Base-by-base conservation (phyloP, 2,329 filamentous ascomycete species). In the Aspergillus floridensis region DNA sequence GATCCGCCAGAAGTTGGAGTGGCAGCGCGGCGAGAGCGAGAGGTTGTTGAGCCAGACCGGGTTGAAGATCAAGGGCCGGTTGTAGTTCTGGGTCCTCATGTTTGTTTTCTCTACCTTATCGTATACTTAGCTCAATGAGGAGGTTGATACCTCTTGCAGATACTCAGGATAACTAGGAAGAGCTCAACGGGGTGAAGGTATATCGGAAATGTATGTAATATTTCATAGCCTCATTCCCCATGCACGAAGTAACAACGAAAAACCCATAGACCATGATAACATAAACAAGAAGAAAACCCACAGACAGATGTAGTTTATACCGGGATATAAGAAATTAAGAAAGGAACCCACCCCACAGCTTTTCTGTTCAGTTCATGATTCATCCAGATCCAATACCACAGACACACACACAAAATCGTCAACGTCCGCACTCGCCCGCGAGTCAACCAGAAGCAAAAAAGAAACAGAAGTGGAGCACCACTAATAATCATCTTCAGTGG, bases 1-100 rank as follows among this genome's bases (percentile, higher is more conserved):
- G 63, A 61, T 77, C 53, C 57, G 72, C 67, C 63, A 76, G 66
- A 69, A 80, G 78, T 65, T 80, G 65, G 67, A 75, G 38, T 76
- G 75, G 75, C 78, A 80, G 69, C 72, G 65, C 29, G 66, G 71
- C 32, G 72, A 77, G 66, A 68, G 71, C 4, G 71, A 77, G 63
- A 69, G 71, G 31, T 59, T 79, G 65, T 61, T 79, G 63, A 65
- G 60, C 61, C 71, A 72, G 24, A 68, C 70, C 60, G 75, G 77
- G 16, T 73, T 76, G 14, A 73, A 73, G 66, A 59, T 66, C 16
- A 74, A 73, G 70, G 73, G 72, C 49, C 71, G 70, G 62, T 65
- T 76, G 63, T 76, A 67, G 62, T 44, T n/a, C 2, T 12, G 32
- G 11, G 22, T 5, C 19, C 19, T 50, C 6, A 48, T n/a, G 14